These are phyloP conservation scores for Elaeis oleifera DNA, from an alignment of 202 grass and related monocot genomes.

Conservation along the genomic window DNA sequence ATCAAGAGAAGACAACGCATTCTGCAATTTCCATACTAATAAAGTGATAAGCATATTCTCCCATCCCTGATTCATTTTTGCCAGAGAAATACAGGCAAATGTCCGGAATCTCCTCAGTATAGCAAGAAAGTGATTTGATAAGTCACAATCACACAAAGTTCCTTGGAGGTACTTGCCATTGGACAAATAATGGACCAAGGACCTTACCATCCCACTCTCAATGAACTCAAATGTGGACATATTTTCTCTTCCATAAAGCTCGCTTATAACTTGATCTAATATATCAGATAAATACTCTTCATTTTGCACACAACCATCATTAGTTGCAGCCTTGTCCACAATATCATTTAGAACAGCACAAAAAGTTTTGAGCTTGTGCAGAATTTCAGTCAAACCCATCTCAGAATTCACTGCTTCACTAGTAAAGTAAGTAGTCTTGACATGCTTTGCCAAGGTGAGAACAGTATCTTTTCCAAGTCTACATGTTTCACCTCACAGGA, in stretches of 20 bases:
- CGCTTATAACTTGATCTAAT: constrained; percentile 84
- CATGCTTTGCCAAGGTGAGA: constrained; percentile 49
- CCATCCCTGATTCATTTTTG: constrained; percentile 40
- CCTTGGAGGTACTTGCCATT: constrained; percentile 58
- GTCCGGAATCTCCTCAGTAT: constrained; percentile 80
- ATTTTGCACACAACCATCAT: constrained; percentile 28
- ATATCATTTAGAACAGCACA: constrained; percentile 74
- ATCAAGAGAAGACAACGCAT: constrained; percentile 92
- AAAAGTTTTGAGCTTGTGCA: constrained; percentile 76
- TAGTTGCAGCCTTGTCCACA: constrained; percentile 36
- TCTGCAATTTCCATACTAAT: constrained; percentile 76
- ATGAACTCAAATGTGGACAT: constrained; percentile 99
- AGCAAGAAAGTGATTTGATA: constrained; percentile 34
- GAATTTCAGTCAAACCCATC: constrained; percentile 60
- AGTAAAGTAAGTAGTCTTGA: constrained; percentile 75
- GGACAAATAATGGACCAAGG: constrained; percentile 74
- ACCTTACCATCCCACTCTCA: constrained; percentile 85
- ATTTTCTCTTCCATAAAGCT: constrained; percentile 67
- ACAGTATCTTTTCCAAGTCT: constrained; percentile 45
- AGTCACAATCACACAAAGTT: constrained; percentile 23
- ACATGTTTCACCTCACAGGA: constrained; percentile 49
- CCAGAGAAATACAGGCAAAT: constrained; percentile 61
- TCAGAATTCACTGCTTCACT: constrained; percentile 59
- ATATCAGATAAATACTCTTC: constrained; percentile 71
- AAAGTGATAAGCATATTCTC: constrained; percentile 59